Conservation (phyloP, 1,139 yeast genomes). For the Oligophagozyma castellii region DNA sequence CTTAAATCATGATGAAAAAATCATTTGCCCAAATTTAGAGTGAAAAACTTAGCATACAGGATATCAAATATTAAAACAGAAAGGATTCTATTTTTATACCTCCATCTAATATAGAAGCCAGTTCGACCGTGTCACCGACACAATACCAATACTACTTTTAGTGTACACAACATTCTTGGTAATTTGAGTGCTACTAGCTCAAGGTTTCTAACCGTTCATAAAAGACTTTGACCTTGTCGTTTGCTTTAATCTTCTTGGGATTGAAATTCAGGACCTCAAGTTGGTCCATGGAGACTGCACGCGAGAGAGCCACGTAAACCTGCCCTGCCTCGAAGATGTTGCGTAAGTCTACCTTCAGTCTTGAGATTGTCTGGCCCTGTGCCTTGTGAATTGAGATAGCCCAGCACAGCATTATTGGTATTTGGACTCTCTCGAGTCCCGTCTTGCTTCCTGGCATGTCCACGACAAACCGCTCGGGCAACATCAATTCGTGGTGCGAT, state of each 20-base stretch:
- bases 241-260: conserved; percentile 47
- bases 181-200: too few species aligned
- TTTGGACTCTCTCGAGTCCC: conserved; percentile 36
- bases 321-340: conserved; percentile 75
- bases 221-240: conserved; percentile 52
- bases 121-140: too few species aligned
- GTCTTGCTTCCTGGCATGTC: conserved; percentile 22
- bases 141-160: too few species aligned
- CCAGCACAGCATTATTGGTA: conserved; percentile 75
- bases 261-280: conserved; percentile 65
- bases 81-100: too few species aligned
- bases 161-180: too few species aligned
- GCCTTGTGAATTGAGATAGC: conserved; percentile 85
- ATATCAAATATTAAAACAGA: too few species aligned
- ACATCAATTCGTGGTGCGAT: conserved; percentile 17
- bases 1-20: too few species aligned
- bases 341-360: conserved; percentile 63
- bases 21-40: too few species aligned
- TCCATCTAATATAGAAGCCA: too few species aligned
- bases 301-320: conserved; percentile 78
- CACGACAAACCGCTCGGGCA: conserved; percentile 20
- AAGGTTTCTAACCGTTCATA: conserved; percentile 34
- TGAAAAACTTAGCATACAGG: too few species aligned
- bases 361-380: conserved; percentile 76
- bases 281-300: conserved; percentile 67